A percentile compares a stretch with the other conserved stretches of the same genome.
Evolutionary conservation across 2,329 filamentous ascomycete genomes (phyloP).

Genomic region (Trichoderma harzianum): DNA sequence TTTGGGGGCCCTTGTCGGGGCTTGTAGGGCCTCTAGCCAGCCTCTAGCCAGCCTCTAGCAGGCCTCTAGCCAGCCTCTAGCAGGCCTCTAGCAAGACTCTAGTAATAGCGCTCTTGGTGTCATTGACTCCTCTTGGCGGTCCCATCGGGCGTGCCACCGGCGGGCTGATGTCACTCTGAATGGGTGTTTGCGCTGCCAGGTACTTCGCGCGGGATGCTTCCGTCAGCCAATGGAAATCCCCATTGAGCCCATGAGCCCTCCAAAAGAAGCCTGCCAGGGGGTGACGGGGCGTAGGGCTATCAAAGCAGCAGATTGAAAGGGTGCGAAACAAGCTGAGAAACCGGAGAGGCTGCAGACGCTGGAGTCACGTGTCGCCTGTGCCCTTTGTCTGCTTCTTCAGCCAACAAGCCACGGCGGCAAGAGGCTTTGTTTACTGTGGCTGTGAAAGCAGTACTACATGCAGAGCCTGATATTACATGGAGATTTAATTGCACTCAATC

Average conservation of each 20-base stretch:
- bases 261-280: slow-evolving; percentile 7
- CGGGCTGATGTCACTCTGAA: slow-evolving; percentile 5
- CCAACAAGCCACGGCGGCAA: background rate
- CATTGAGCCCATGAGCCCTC: slow-evolving; percentile 6
- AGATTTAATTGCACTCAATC: background rate
- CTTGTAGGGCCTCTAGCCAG: background rate
- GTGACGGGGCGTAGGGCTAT: background rate
- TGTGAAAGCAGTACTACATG: background rate
- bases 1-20: background rate
- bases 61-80: background rate
- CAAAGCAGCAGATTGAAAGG: background rate
- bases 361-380: background rate
- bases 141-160: background rate
- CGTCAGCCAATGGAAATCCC: background rate
- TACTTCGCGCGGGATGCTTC: background rate
- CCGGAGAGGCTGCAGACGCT: background rate
- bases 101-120: background rate
- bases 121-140: background rate
- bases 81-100: background rate
- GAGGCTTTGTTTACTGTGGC: slow-evolving; percentile 3
- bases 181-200: slow-evolving; percentile 5
- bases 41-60: background rate
- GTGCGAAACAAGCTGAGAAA: background rate
- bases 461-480: background rate
- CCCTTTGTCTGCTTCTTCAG: background rate